Evolutionary conservation across 176 grass and related monocot species (phyloP), one percentile per base, ranked within the genome.

Genomic region (Musa schizocarpa): DNA sequence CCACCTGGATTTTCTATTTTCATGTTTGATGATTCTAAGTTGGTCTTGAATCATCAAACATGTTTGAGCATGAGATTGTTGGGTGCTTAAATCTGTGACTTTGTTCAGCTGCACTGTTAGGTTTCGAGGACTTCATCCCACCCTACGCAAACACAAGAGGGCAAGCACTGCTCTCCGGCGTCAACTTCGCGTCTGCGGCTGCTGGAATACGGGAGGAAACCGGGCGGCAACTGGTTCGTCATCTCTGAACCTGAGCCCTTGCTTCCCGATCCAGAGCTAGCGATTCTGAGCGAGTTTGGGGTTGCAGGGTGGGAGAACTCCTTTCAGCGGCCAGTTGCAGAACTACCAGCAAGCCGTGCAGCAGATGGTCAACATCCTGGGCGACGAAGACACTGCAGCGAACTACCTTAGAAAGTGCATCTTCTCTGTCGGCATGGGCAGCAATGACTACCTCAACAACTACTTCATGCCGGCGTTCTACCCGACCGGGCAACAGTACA

Each of bases 381-480:
- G 92, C 13, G 76, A 83, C 72, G 85, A 96, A 84, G 83, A 85
- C 80, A 56, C 93, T 0, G 74, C 93, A 34, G 85, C 93, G 3
- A 85, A 34, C 73, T 87, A 92, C 79, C 83, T 96, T 49, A 96
- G 87, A 76, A 85, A 85, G 78, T 96, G 93, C 87, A 90, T 92
- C 62, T 92, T 92, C 85, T 82, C 87, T 0, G 81, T 96, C 8
- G 89, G 87, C 50, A 90, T 96, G 85, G 93, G 93, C 74, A 92
- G 93, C 85, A 96, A 96, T 53, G 93, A 96, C 76, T 96, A 96
- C 77, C 86, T 96, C 70, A 96, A 96, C 85, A 96, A 96, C 87
- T 92, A 96, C 86, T 96, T 96, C 89, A 96, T 96, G 93, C 87
- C 93, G 0, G 5, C 75, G 5, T 51, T 92, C 53, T 92, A 92